Base-by-base conservation (phyloP, 805 yeast genomes). In the Nakazawaea sp. region DNA sequence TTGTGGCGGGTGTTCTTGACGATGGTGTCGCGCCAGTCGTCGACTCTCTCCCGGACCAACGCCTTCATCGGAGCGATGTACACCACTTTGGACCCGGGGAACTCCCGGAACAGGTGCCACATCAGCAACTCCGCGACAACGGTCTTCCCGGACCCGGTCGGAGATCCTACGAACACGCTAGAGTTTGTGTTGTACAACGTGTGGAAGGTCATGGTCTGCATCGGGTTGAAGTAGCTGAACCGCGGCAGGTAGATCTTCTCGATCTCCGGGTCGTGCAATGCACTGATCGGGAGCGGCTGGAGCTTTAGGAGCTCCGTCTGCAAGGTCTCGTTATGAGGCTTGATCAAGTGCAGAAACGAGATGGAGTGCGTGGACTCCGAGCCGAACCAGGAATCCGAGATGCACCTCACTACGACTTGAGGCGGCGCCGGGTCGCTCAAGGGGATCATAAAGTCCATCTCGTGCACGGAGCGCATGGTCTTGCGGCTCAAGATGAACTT, bases 111-210 rank as follows among this genome's bases (percentile, higher is more conserved):
- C 1, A 98, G 97, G 55, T 88, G 90, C 97, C 97, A 92, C 12
- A 92, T 85, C 0, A 97, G 97, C 39, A 92, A 60, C 53, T 92
- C 99, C 0, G 97, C 96, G 20, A 94, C 97, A 24, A 92, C 82
- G 0, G 98, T 92, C 58, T 92, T 92, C 47, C 99, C 99, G 0
- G 97, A 90, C 18, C 98, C 98, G 2, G 98, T 92, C 3, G 99
- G 99, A 0, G 97, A 88, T 8, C 99, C 99, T 31, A 92, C 85
- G 56, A 92, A 84, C 0, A 82, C 89, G 54, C 83, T 84, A 2
- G 81, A 71, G 44, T 82, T 75, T 1, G 81, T 62, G 56, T 92
- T 78, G 61, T 89, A 92, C 32, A 92, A 60, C 0, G 96, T 75
- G 53, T 89, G 95, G 62, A 92, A 92, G 0, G 82, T 74, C 97